Evolutionary conservation across 1,284 basidiomycete genomes (phyloP).

Genomic region (Pseudozyma flocculosa): DNA sequence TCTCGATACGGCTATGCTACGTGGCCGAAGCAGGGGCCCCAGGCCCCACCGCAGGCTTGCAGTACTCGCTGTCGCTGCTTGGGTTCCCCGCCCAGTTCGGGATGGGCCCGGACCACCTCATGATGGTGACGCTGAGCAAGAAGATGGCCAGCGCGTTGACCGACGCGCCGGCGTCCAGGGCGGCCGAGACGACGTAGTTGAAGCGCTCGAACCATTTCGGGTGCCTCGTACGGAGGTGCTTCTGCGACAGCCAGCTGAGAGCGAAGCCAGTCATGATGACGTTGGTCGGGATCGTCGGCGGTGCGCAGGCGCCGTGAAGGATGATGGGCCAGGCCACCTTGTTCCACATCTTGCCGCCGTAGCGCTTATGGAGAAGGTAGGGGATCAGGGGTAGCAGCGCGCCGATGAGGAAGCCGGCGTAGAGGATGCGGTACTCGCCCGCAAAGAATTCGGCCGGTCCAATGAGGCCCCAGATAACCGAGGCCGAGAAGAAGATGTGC

Average conservation of each 20-base stretch:
- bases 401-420: conserved; percentile 61
- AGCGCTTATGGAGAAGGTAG: conserved; percentile 60
- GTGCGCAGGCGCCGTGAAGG: conserved; percentile 59
- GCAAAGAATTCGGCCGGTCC: conserved; percentile 61
- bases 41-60: too few species aligned
- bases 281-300: conserved; percentile 60
- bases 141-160: conserved; percentile 62
- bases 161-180: conserved; percentile 60
- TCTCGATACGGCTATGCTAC: not conserved
- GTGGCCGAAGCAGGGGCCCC: too few species aligned
- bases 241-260: conserved; percentile 59
- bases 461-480: conserved; percentile 61
- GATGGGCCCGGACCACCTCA: conserved; percentile 34
- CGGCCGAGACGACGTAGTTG: conserved; percentile 58
- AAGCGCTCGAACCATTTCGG: conserved; percentile 53
- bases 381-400: conserved; percentile 59
- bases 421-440: conserved; percentile 59
- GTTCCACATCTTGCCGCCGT: conserved; percentile 38
- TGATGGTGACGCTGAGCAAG: conserved; percentile 51
- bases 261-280: conserved; percentile 61
- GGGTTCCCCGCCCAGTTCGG: conserved; percentile 42
- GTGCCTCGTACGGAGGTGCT: conserved; percentile 56
- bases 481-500: conserved; percentile 59
- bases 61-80: conserved; percentile 23
- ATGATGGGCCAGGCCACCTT: conserved; percentile 62